Percentiles rank a stretch among this genome's conserved stretches.
These are phyloP conservation scores for Epipyxis sp. DNA, from an alignment of 108 stramenopile genomes.

Conservation along the genomic window DNA sequence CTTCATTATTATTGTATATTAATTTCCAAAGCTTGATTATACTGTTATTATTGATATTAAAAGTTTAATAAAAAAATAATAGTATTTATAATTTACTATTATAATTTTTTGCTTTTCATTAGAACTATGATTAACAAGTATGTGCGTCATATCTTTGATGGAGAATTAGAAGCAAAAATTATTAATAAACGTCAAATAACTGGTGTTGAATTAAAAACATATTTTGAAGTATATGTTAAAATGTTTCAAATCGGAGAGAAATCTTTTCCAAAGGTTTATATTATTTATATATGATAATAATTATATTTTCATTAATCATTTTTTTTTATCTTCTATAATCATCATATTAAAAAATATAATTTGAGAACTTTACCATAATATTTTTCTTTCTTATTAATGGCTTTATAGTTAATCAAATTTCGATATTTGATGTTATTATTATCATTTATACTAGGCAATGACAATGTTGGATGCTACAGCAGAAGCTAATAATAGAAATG, in stretches of 20 bases:
- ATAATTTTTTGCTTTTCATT: constrained; percentile 74
- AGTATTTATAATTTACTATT: too few species aligned
- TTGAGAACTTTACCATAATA: too few species aligned
- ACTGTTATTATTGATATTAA: too few species aligned
- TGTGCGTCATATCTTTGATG: constrained; percentile 75
- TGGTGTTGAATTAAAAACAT: constrained; percentile 78
- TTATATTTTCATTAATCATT: too few species aligned
- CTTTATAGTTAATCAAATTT: not conserved
- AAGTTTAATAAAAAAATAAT: too few species aligned
- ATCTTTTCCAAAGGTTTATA: too few species aligned
- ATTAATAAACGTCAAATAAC: constrained; percentile 81
- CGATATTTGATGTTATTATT: not conserved
- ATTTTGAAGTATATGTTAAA: constrained; percentile 82
- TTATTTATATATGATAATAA: too few species aligned
- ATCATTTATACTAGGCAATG: constrained; percentile 80
- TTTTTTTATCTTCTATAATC: too few species aligned
- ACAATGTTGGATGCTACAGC: constrained; percentile 95
- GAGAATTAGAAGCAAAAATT: constrained; percentile 68
- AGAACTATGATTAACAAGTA: constrained; percentile 76
- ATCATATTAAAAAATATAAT: too few species aligned
- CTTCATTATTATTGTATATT: constrained; percentile 5
- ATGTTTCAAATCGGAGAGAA: constrained; percentile 79
- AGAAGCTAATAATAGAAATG: constrained; percentile 86
- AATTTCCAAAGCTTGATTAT: not conserved
- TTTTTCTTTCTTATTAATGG: too few species aligned